phyloP scores from a whole-genome alignment of 306 rosid species.

The Lathyrus oleraceus region DNA sequence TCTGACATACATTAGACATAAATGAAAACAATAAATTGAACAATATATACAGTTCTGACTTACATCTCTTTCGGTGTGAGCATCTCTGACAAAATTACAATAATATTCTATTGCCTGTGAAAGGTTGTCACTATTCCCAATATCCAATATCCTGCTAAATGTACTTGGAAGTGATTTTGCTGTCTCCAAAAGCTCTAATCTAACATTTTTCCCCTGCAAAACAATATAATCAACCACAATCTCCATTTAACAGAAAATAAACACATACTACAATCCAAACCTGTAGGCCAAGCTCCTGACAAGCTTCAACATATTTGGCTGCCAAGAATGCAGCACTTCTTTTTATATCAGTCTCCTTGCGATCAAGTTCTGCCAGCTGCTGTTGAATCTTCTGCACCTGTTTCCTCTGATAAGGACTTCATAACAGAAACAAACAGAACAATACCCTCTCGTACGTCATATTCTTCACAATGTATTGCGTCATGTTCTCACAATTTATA shows the following conservation, averaged over 20 bases:
- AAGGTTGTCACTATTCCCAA: slow-evolving; percentile 61
- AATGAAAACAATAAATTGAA: slow-evolving; percentile 20
- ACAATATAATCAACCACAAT: slow-evolving; percentile 21
- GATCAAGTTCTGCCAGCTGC: slow-evolving; percentile 87
- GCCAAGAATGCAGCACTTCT: slow-evolving; percentile 83
- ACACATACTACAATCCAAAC: slow-evolving; percentile 42
- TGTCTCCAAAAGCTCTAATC: slow-evolving; percentile 82
- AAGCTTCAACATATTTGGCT: slow-evolving; percentile 81
- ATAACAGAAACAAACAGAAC: slow-evolving; percentile 26
- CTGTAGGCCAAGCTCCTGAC: slow-evolving; percentile 97
- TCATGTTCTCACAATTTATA: too few species aligned
- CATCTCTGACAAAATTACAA: slow-evolving; percentile 79
- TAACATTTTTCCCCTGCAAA: slow-evolving; percentile 77
- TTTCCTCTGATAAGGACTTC: slow-evolving; percentile 88
- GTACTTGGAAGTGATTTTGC: slow-evolving; percentile 85
- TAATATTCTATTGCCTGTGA: slow-evolving; percentile 78
- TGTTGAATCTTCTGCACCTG: slow-evolving; percentile 96
- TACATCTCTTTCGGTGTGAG: slow-evolving; percentile 82
- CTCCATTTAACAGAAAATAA: slow-evolving; percentile 10
- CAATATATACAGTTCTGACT: slow-evolving; percentile 37
- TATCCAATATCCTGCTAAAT: slow-evolving; percentile 70
- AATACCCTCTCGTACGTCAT: not conserved
- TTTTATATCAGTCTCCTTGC: slow-evolving; percentile 89
- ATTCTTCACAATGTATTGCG: not conserved
- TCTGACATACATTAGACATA: slow-evolving; percentile 57